Conservation (phyloP, 1,284 basidiomycete genomes). For the Sanghuangporus sanghuang region DNA sequence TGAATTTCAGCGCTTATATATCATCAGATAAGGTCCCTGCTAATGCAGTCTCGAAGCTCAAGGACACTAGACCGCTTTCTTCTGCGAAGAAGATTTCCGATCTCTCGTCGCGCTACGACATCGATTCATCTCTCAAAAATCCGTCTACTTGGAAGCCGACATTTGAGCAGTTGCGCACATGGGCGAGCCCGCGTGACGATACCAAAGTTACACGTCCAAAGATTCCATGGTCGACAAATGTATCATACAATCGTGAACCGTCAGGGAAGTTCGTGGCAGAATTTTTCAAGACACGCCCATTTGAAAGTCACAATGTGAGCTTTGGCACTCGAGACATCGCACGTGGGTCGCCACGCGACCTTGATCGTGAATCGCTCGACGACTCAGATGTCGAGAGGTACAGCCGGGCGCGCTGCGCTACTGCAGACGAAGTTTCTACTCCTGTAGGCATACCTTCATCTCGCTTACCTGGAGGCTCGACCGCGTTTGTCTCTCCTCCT, state of each 20-base stretch:
- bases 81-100: slow-evolving; percentile 27
- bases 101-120: slow-evolving; percentile 51
- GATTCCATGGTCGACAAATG: not conserved
- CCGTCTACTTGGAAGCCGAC: slow-evolving; percentile 29
- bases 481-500: slow-evolving; percentile 27
- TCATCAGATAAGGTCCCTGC: not conserved
- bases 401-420: not conserved
- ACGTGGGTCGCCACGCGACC: slow-evolving; percentile 12
- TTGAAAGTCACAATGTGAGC: slow-evolving; percentile 2
- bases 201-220: not conserved
- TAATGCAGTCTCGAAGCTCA: not conserved
- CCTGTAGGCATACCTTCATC: slow-evolving; percentile 22
- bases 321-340: slow-evolving; percentile 1
- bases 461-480: slow-evolving; percentile 28
- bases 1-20: not conserved
- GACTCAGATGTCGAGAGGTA: not conserved
- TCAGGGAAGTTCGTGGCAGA: not conserved
- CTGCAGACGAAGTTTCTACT: not conserved
- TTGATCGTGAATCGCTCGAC: not conserved
- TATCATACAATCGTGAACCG: not conserved
- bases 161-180: slow-evolving; percentile 2
- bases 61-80: slow-evolving; percentile 10
- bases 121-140: slow-evolving; percentile 43
- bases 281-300: slow-evolving; percentile 1
- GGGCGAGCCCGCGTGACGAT: slow-evolving; percentile 12